A percentile compares a stretch with the other conserved stretches of the same genome.
These are phyloP conservation scores for Fusarium oligoseptatum DNA, from an alignment of 2,329 filamentous ascomycete genomes.

Conservation along the genomic window DNA sequence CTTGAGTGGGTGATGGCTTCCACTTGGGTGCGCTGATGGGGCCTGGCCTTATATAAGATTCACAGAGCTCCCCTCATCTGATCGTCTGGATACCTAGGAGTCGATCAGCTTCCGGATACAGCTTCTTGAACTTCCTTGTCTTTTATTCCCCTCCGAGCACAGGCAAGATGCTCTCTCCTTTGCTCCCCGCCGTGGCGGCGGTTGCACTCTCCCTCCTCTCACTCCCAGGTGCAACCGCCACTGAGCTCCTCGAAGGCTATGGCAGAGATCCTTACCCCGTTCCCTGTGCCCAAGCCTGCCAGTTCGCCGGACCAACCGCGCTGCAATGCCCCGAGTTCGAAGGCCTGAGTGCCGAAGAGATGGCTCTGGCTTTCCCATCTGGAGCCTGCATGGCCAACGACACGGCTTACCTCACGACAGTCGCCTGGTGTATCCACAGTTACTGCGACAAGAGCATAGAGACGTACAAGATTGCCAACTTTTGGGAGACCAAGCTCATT, in stretches of 20 bases:
- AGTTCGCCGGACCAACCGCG: slow-evolving; percentile 11
- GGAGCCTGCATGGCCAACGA: slow-evolving; percentile 31
- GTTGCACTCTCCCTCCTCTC: background rate
- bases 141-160: background rate
- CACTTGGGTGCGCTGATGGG: background rate
- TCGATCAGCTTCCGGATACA: background rate
- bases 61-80: background rate
- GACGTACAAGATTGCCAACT: slow-evolving; percentile 23
- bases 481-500: slow-evolving; percentile 36
- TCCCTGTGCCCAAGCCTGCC: slow-evolving; percentile 29
- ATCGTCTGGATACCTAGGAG: background rate
- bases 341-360: slow-evolving; percentile 32
- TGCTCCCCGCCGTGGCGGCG: background rate
- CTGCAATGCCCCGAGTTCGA: slow-evolving; percentile 42
- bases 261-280: slow-evolving; percentile 21
- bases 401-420: slow-evolving; percentile 31
- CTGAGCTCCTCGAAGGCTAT: slow-evolving; percentile 37
- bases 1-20: background rate
- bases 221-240: background rate
- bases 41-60: background rate
- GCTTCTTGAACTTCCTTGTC: background rate
- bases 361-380: slow-evolving; percentile 19
- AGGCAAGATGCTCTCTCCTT: background rate
- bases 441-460: slow-evolving; percentile 13
- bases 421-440: slow-evolving; percentile 38